These are phyloP conservation scores for Suhomyces vadensis DNA, from an alignment of 805 yeast genomes.

Conservation along the genomic window DNA sequence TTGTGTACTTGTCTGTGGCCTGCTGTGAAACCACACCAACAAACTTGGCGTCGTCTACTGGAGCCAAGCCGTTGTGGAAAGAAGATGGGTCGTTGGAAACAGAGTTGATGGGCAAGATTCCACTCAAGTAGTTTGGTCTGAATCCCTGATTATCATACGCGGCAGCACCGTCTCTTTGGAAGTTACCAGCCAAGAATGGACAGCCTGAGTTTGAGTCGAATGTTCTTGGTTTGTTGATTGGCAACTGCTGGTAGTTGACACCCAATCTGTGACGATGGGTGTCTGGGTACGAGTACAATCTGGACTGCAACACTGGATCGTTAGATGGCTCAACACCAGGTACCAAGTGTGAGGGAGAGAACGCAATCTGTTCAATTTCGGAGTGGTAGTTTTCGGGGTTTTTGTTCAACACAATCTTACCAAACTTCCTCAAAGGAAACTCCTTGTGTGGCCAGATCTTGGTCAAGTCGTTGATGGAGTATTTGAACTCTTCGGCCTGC, in stretches of 20 bases:
- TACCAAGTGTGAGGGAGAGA: constrained; percentile 81
- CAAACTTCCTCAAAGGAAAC: constrained; percentile 84
- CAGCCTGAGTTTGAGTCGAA: constrained; percentile 25
- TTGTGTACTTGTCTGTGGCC: constrained; percentile 23
- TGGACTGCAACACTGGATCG: constrained; percentile 81
- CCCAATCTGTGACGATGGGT: constrained; percentile 84
- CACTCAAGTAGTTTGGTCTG: constrained; percentile 54
- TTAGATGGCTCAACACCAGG: constrained; percentile 82
- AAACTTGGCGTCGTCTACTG: constrained; percentile 25
- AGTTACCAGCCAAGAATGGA: constrained; percentile 28
- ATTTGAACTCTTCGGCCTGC: constrained; percentile 52
- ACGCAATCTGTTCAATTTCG: constrained; percentile 83
- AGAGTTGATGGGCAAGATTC: constrained; percentile 33
- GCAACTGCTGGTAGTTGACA: constrained; percentile 76
- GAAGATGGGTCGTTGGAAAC: constrained; percentile 20
- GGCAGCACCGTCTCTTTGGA: constrained; percentile 25
- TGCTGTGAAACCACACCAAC: constrained; percentile 34
- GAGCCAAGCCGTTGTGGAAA: constrained; percentile 20
- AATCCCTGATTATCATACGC: constrained; percentile 37
- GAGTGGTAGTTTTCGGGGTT: constrained; percentile 88
- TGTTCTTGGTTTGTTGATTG: constrained; percentile 61
- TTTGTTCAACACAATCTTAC: constrained; percentile 74
- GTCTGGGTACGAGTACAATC: constrained; percentile 81
- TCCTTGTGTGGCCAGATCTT: constrained; percentile 86
- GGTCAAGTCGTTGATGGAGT: constrained; percentile 53